Base-by-base conservation (phyloP, 2,329 filamentous ascomycete species). In the Ophiostoma sp. region DNA sequence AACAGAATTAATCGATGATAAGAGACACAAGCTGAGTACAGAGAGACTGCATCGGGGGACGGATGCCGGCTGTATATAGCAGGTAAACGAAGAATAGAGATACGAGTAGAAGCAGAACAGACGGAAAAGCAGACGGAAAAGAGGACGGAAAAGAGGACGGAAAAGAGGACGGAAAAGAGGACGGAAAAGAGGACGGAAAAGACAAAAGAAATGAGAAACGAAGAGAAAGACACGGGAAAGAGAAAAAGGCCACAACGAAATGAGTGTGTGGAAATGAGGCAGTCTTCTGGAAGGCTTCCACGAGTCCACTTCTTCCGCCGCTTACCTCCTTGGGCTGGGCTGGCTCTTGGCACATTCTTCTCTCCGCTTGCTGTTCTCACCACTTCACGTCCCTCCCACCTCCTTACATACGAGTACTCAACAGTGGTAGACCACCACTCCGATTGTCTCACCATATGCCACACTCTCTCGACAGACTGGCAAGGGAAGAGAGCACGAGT, bases 221-320 rank as follows among this genome's bases (percentile, higher is more conserved):
- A 27, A 11, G 16, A 18, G n/a, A 27, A 27, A 27, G 27, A 27
- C 27, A 27, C 27, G 27, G 27, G 27, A 47, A 8, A 47, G 44
- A 16, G 9, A 47, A 47, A 47, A 8, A 47, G 44, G 44, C 9
- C 44, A 16, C 9, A 47, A 8, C 4, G 36, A 62, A 62, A 62
- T 16, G 36, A 60, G 36, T 11, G 47, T 49, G 45, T 58, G 58
- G 58, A 63, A 63, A 63, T 63, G 36, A 63, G 60, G 60, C 38
- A 63, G 40, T 41, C 60, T 63, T 63, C 60, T 63, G 60, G 60
- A 63, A 63, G 38, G 38, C 60, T 63, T 63, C 60, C 12, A 38
- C 27, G 40, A 12, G 12, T 63, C 60, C 60, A 63, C 6, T n/a
- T 63, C 42, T n/a, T 63, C 38, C 60, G 40, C 36, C 60, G 49